These are phyloP conservation scores for Populus hybrid DNA, from an alignment of 441 rosid species.

Conservation along the genomic window DNA sequence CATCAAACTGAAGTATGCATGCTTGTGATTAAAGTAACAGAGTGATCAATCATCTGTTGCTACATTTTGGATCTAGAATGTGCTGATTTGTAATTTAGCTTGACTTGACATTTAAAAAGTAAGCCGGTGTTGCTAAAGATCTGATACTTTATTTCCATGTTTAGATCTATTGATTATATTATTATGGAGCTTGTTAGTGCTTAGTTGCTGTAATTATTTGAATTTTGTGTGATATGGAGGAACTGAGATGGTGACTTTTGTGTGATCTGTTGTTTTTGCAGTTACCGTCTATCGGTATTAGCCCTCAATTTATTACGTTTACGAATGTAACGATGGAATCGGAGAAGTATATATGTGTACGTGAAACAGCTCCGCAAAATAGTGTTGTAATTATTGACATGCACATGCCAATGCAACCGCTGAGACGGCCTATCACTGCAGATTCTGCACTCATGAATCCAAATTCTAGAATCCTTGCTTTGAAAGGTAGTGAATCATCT, in stretches of 20 bases:
- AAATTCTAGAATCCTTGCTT: conserved; percentile 78
- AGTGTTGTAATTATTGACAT: conserved; percentile 92
- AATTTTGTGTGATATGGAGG: background rate
- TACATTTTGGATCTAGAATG: background rate
- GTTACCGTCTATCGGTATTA: conserved; percentile 79
- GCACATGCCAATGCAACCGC: conserved; percentile 93
- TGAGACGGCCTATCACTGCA: conserved; percentile 94
- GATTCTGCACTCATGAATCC: conserved; percentile 99
- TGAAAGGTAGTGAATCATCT: conserved; percentile 53
- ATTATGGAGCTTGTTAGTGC: background rate
- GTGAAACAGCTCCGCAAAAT: conserved; percentile 96
- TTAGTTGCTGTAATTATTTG: background rate
- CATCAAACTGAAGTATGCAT: background rate
- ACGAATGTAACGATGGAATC: conserved; percentile 86
- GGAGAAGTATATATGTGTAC: conserved; percentile 57
- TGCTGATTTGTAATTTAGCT: background rate
- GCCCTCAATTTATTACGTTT: conserved; percentile 79
- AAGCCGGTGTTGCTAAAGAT: background rate
- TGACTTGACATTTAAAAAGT: background rate
- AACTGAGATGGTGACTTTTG: background rate
- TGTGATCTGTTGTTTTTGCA: conserved; percentile 26
- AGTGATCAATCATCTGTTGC: background rate
- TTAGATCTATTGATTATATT: conserved; percentile 8
- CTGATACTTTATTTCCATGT: background rate
- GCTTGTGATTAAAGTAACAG: background rate